Evolutionary conservation across 2,329 filamentous ascomycete genomes (phyloP), one percentile per base, ranked within the genome.

Genomic region (Cucurbitaria berberidis): DNA sequence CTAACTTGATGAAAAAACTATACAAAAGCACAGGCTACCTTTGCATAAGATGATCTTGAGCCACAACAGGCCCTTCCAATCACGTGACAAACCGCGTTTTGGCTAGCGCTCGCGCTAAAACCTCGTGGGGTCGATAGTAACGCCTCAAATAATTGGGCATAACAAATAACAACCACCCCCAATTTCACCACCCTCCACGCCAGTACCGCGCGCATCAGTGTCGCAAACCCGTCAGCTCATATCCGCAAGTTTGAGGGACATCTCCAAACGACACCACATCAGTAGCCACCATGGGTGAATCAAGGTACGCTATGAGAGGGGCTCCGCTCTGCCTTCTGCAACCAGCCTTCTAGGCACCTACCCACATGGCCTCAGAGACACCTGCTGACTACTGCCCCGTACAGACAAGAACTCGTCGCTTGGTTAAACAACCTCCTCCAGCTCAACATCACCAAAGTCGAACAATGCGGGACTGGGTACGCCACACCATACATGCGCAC

Each of bases 341-440:
- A 48, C 45, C 42, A 35, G 46, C 50, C 55, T 56, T 66, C 49
- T 55, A 60, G 53, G 55, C 54, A 55, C 50, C 47, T 52, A 48
- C 59, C 47, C 53, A 48, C 59, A 57, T 59, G 49, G 47, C 45
- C 10, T n/a, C 3, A 30, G 51, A 35, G 46, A 49, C 59, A 52
- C 40, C 49, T 48, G 51, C 66, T 70, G 49, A 70, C 59, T 22
- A 30, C 10, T n/a, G 42, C 29, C 27, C 40, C 40, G 41, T 26
- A 57, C 62, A 98, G 95, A 83, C 95, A 99, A 81, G 95, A 99
- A 82, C 86, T 99, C 68, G 84, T 99, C 68, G 85, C 88, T 80
- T 99, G 95, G 95, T 83, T 98, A 65, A 99, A 99, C 84, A 93
- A 90, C 84, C 89, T 99, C 59, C 87, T 99, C 45, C 92, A 97